A percentile compares a stretch with the other conserved stretches of the same genome.
These are phyloP conservation scores for Clathrospora elynae DNA, from an alignment of 2,329 filamentous ascomycete species.

Conservation along the genomic window DNA sequence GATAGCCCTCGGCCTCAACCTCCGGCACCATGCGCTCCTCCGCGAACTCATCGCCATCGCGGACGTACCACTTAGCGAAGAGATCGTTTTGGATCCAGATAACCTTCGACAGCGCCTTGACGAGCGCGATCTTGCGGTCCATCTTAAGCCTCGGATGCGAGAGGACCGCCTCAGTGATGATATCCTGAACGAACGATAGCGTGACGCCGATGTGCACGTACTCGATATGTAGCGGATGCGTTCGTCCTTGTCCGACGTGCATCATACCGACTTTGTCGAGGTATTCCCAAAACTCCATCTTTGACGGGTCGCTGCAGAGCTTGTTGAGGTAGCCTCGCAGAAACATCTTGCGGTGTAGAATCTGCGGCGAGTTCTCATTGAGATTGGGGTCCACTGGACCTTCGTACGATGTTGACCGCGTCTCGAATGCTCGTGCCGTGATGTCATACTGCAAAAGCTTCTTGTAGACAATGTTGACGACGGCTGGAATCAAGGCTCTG, in stretches of 20 bases:
- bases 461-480: slow-evolving; percentile 84
- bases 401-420: slow-evolving; percentile 65
- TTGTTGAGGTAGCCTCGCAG: slow-evolving; percentile 74
- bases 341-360: slow-evolving; percentile 78
- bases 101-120: slow-evolving; percentile 78
- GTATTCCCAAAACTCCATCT: slow-evolving; percentile 82
- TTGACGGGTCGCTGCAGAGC: slow-evolving; percentile 74
- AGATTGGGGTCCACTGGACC: slow-evolving; percentile 68
- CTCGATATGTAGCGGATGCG: slow-evolving; percentile 76
- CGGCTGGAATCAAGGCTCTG: slow-evolving; percentile 78
- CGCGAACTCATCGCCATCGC: slow-evolving; percentile 66
- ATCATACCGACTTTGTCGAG: slow-evolving; percentile 84
- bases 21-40: slow-evolving; percentile 51
- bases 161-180: slow-evolving; percentile 76
- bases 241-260: slow-evolving; percentile 76
- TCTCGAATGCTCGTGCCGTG: slow-evolving; percentile 76
- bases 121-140: slow-evolving; percentile 71
- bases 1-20: slow-evolving; percentile 45
- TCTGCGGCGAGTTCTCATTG: slow-evolving; percentile 73
- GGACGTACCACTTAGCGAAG: slow-evolving; percentile 80
- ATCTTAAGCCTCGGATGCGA: slow-evolving; percentile 70
- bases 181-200: slow-evolving; percentile 76
- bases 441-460: slow-evolving; percentile 82
- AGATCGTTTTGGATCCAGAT: slow-evolving; percentile 90
- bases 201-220: slow-evolving; percentile 78